Evolutionary conservation across 192 early-diverging fungal species (phyloP).

Genomic region (Podila epigama): DNA sequence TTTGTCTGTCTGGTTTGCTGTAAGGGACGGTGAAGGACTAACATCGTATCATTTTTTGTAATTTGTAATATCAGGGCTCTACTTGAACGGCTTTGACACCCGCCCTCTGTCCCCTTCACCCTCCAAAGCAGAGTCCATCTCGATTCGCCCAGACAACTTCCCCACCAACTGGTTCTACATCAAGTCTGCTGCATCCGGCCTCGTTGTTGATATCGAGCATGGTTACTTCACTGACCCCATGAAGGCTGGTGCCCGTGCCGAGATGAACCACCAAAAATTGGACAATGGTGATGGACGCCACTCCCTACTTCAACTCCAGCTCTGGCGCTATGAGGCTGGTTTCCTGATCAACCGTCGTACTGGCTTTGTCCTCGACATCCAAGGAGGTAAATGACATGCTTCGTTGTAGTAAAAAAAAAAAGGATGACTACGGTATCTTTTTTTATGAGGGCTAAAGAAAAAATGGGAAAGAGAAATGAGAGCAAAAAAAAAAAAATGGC

Average conservation of each 20-base stretch:
- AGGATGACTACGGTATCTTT: neutral
- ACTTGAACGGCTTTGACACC: slow-evolving; percentile 15
- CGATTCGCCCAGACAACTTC: slow-evolving; percentile 46
- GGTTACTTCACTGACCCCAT: slow-evolving; percentile 45
- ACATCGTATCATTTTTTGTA: neutral
- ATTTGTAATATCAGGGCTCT: slow-evolving; percentile 12
- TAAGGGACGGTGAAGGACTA: too few species aligned
- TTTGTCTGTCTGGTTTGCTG: too few species aligned
- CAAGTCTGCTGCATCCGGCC: slow-evolving; percentile 42
- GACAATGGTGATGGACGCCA: slow-evolving; percentile 42
- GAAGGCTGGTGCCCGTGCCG: slow-evolving; percentile 49
- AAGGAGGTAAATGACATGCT: slow-evolving; percentile 38
- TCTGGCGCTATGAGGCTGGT: slow-evolving; percentile 52
- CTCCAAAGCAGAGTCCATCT: slow-evolving; percentile 46
- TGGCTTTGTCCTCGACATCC: slow-evolving; percentile 45
- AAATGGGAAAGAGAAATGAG: neutral
- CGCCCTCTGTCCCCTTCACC: slow-evolving; percentile 25
- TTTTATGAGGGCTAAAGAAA: neutral
- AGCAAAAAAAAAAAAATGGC: neutral
- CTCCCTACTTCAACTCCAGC: slow-evolving; percentile 44
- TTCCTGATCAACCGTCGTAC: slow-evolving; percentile 50
- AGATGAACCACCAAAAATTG: slow-evolving; percentile 51
- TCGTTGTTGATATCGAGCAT: slow-evolving; percentile 49
- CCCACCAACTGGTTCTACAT: slow-evolving; percentile 48
- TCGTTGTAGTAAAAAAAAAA: neutral